Base-by-base conservation (phyloP, 331 rosid genomes). In the Prunus yedoensis region DNA sequence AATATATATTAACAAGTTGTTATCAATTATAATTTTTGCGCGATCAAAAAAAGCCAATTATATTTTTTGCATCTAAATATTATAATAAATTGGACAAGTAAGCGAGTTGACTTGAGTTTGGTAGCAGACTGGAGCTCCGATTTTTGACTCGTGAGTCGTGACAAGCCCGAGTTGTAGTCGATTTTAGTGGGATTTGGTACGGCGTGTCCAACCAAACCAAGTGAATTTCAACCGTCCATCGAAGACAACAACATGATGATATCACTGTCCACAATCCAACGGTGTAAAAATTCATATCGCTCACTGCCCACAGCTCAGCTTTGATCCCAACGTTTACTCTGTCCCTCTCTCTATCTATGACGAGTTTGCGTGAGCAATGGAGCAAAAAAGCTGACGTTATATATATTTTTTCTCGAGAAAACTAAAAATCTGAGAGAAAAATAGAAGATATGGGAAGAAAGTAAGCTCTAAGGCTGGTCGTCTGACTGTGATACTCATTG, bases 271-370 rank as follows among this genome's bases (percentile, higher is more conserved):
- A 10, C 35, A 10, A 82, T 78, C 79, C 2, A 45, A 61, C 85
- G 82, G 80, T 30, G 18, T 38, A 18, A 21, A 70, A 70, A 32
- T 9, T 17, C 1, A 70, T 43, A 7, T 27, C 35, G 1, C 27
- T 71, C 74, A 57, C 62, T 83, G 50, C 74, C 67, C 60, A 59
- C 82, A 60, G 76, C 85, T 82, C 85, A 60, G 25, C 46, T 79
- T 71, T 76, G 82, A 80, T 69, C 70, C 70, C 49, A 80, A 85
- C 82, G 63, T 79, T 63, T 77, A 30, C 72, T 74, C 81, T 38
- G 23, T 47, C 66, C 38, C 66, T 71, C 65, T 52, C 25, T 6
- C 43, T 6, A 0, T 38, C 43, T 57, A 32, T 3, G 16, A 71
- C 30, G 79, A 63, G 71, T 52, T 68, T 76, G 82, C 80, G 73